Evolutionary conservation across 805 yeast species (phyloP), one percentile per base, ranked within the genome.

Genomic region (Debaryomyces maramus): DNA sequence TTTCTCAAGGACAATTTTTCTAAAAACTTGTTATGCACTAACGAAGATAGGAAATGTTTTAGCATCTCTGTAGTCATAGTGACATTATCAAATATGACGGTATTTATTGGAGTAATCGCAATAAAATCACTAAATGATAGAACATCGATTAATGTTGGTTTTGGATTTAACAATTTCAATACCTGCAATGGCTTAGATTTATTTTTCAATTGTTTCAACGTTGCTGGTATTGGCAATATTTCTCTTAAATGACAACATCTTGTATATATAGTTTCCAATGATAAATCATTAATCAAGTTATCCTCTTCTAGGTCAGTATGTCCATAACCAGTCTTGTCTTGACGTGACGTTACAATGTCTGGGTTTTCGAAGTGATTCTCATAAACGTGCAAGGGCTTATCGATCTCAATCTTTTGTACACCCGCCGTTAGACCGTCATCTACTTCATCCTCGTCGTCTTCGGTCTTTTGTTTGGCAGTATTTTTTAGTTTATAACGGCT

Each of bases 171-270:
- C 60, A 78, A 63, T 51, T 78, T 78, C 45, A 78, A 56, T 13
- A 77, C 81, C 41, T 74, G 78, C 34, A 78, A 60, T 1, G 82
- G 83, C 43, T 67, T 63, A 0, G 72, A 46, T 46, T 76, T 78
- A 45, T 72, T 67, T 40, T 74, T 77, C 44, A 78, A 61, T 52
- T 78, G 83, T 44, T 75, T 77, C 43, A 77, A 56, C 5, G 91
- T 88, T 2, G 95, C 91, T 3, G 96, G 91, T 36, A 90, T 90
- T 2, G 98, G 97, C 45, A 90, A 61, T 41, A 90, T 90, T 54
- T 90, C 97, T 40, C 97, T 72, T 43, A 90, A 67, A 60, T 90
- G 97, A 58, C 97, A 90, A 60, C 97, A 91, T 48, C 97, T 71
- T 1, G 97, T 88, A 49, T 78, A 78, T 11, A 78, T 57, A 10